Evolutionary conservation across 805 yeast genomes (phyloP).

Genomic region (Candida dendrica): DNA sequence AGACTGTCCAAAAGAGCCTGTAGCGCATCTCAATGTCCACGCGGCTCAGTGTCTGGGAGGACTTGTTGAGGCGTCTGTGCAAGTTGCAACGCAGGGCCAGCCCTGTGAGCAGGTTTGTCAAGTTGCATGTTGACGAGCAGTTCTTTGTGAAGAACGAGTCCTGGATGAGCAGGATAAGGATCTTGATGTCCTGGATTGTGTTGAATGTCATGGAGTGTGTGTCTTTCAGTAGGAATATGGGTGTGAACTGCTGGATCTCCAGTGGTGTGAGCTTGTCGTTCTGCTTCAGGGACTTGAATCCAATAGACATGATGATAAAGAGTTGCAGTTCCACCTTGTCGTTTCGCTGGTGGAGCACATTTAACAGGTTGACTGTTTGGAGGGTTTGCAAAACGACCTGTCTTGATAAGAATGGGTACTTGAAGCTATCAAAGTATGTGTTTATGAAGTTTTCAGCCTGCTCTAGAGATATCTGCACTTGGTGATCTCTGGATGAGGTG

Average conservation of each 20-base stretch:
- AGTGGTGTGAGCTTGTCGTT: conserved; percentile 2
- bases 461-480: conserved; percentile 10
- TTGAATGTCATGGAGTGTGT: conserved; percentile 25
- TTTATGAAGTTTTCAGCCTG: conserved; percentile 11
- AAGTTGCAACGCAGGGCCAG: conserved; percentile 39
- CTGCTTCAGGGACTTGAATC: conserved; percentile 13
- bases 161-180: conserved; percentile 39
- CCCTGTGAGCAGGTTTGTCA: conserved; percentile 42
- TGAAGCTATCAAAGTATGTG: conserved; percentile 11
- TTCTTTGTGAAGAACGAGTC: conserved; percentile 47
- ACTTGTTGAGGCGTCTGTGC: conserved; percentile 27
- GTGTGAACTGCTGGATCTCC: conserved; percentile 7
- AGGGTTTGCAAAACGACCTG: conserved; percentile 7
- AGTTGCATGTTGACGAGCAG: conserved; percentile 48
- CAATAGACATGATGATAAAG: conserved; percentile 12
- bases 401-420: conserved; percentile 15
- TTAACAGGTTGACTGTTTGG: conserved; percentile 8
- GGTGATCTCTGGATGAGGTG: neutral
- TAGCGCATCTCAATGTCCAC: conserved; percentile 33
- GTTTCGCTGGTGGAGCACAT: conserved; percentile 9
- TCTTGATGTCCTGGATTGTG: conserved; percentile 34
- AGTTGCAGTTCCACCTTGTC: conserved; percentile 9
- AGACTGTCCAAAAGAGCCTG: conserved; percentile 42
- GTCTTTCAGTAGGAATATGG: conserved; percentile 8
- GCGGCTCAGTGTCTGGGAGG: conserved; percentile 4